Conservation (phyloP, 441 rosid species). For the Erodium trifolium region DNA sequence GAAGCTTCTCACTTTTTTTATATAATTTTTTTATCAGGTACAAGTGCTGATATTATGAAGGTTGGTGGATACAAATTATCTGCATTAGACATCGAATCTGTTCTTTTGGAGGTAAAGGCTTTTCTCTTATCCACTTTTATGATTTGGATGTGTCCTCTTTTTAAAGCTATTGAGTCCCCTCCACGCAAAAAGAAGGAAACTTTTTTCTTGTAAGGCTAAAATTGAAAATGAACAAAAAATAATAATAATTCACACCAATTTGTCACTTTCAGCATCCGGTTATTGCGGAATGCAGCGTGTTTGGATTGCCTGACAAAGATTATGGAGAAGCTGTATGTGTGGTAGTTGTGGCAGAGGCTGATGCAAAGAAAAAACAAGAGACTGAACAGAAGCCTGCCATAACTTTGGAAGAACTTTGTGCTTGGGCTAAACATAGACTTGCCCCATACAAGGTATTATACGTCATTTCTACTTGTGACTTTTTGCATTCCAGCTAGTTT, state of each 20-base stretch:
- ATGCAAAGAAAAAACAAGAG: conserved; percentile 36
- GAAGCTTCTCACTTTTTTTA: conserved; percentile 14
- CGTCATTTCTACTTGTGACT: conserved; percentile 1
- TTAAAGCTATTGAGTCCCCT: conserved; percentile 6
- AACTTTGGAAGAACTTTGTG: conserved; percentile 66
- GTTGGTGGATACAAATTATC: conserved; percentile 97
- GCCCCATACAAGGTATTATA: conserved; percentile 89
- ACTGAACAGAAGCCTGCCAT: conserved; percentile 45
- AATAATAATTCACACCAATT: background rate
- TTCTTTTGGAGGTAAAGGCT: conserved; percentile 65
- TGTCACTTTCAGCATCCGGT: conserved; percentile 55
- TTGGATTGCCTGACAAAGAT: conserved; percentile 84
- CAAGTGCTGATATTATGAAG: conserved; percentile 91
- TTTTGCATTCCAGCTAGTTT: background rate
- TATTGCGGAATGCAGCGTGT: conserved; percentile 77
- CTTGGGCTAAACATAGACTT: conserved; percentile 91
- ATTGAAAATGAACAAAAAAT: background rate
- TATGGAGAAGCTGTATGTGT: conserved; percentile 80
- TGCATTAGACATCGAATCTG: conserved; percentile 89
- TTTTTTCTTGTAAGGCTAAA: background rate
- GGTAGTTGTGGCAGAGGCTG: conserved; percentile 55
- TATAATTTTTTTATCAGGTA: conserved; percentile 39
- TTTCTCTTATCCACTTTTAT: background rate
- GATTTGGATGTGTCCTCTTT: conserved; percentile 4
- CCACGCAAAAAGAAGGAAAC: background rate